Evolutionary conservation across 2,329 filamentous ascomycete species (phyloP), one percentile per base, ranked within the genome.

Genomic region (Talaromyces amestolkiae): DNA sequence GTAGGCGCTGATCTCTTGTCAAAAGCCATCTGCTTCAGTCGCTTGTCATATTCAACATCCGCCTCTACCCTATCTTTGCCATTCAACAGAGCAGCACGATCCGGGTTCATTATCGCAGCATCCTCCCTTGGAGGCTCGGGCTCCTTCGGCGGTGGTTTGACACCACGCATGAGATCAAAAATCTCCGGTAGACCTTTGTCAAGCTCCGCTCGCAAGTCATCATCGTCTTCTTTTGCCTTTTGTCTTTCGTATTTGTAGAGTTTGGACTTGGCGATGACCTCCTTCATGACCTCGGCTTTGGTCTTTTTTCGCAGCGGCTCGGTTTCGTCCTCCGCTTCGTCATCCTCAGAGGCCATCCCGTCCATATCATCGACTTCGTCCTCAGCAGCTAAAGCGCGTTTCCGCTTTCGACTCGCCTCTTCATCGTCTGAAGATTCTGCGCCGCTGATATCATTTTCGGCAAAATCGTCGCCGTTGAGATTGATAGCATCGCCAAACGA

Each of bases 251-350:
- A 93, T 79, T 97, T 98, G 84, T 97, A 86, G 68, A 91, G 84
- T 76, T 99, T 99, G 0, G 94, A 98, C 79, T 99, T 99, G 67
- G 93, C 92, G 70, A 99, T 97, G 67, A 99, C 85, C 78, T 99
- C 96, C 73, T 97, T 91, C 92, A 98, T 97, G 59, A 99, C 91
- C 78, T 99, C 95, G 63, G 95, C 91, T 80, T 97, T 98, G 3
- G 89, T 89, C 82, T 97, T 99, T 78, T 97, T 97, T 66, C 90
- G 86, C 72, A 94, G 90, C 0, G 92, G 93, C 68, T 89, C 81
- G 22, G 83, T 83, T 41, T 83, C 83, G 5, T 80, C 81, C 0
- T 82, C 82, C 1, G 81, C 83, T 19, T 79, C 81, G 0, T 82
- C 82, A 2, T 81, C 83, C n/a, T 79, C 81, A 6, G 82, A 82